phyloP scores from a whole-genome alignment of 2,329 filamentous ascomycete genomes.

The Helicocarpus griseus region DNA sequence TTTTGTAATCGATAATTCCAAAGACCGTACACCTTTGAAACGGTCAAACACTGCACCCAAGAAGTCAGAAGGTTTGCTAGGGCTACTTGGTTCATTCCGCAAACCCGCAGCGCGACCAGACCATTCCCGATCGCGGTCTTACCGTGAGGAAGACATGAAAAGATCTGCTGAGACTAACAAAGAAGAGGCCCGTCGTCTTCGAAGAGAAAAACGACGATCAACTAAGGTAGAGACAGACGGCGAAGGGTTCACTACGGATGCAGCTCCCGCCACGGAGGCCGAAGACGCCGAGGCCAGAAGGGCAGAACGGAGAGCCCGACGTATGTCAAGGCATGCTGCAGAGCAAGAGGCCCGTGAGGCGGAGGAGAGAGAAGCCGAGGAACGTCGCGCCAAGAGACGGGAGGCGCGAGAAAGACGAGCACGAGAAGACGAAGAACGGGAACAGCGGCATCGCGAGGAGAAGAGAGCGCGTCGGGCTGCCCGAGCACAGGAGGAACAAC shows the following conservation, averaged over 20 bases:
- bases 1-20: constrained; percentile 40
- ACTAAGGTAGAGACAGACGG: constrained; percentile 40
- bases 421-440: constrained; percentile 42
- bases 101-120: constrained; percentile 24
- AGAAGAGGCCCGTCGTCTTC: constrained; percentile 24
- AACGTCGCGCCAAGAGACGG: constrained; percentile 39
- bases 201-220: constrained; percentile 30
- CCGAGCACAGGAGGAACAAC: constrained; percentile 22
- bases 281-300: constrained; percentile 52
- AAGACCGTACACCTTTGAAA: constrained; percentile 45
- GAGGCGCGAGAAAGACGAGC: constrained; percentile 31
- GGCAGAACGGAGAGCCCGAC: constrained; percentile 52
- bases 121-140: constrained; percentile 27
- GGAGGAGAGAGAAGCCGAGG: constrained; percentile 27
- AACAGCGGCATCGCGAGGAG: constrained; percentile 46
- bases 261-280: constrained; percentile 35
- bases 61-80: constrained; percentile 48
- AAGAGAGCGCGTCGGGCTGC: constrained; percentile 51
- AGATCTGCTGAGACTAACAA: constrained; percentile 27
- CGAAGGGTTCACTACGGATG: constrained; percentile 38
- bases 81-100: constrained; percentile 49
- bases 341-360: constrained; percentile 25
- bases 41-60: constrained; percentile 53
- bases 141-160: constrained; percentile 26
- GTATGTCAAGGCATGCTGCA: constrained; percentile 28